Evolutionary conservation across 1,139 yeast genomes (phyloP), one percentile per base, ranked within the genome.

Genomic region (Blastobotrys petasosporus): DNA sequence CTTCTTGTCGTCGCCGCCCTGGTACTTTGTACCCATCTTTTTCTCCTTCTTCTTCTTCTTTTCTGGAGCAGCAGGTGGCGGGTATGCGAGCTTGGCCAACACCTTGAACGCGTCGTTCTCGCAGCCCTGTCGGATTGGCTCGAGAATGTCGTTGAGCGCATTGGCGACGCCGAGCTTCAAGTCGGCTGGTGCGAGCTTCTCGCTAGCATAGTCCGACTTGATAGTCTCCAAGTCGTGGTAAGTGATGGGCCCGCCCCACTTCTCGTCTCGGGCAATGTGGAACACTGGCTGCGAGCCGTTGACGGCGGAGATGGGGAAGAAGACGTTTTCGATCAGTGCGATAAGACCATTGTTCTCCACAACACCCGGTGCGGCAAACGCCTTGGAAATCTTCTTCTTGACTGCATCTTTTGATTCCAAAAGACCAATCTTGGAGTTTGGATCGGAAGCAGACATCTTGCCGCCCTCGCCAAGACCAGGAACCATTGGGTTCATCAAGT

Each of bases 391-490:
- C 77, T 94, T 94, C 81, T 90, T 90, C 69, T 81, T 83, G 48
- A 94, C 92, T 36, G 71, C 68, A 63, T 85, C 85, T 54, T 96
- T 95, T 43, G 83, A 92, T 66, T 94, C 99, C 54, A 90, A 70
- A 42, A 94, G 67, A 62, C 92, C 98, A 53, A 92, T 88, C 71
- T 94, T 94, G 48, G 97, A 88, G 73, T 88, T 92, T 58, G 98
- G 97, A 70, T 92, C 98, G 28, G 96, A 86, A 1, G 98, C 97
- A 62, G 97, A 87, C 99, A 94, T 94, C 66, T 94, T 94, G 58
- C 75, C 98, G 58, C 97, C 97, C 70, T 88, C 96, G 37, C 84
- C 81, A 61, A 94, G 78, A 47, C 98, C 98, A 41, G 98, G 98
- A 38, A 94, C 95, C 98, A 94, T 92, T 46, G 87, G 90, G 71